Evolutionary conservation across 2,329 filamentous ascomycete species (phyloP).

Genomic region (Cladorrhinum sp.): DNA sequence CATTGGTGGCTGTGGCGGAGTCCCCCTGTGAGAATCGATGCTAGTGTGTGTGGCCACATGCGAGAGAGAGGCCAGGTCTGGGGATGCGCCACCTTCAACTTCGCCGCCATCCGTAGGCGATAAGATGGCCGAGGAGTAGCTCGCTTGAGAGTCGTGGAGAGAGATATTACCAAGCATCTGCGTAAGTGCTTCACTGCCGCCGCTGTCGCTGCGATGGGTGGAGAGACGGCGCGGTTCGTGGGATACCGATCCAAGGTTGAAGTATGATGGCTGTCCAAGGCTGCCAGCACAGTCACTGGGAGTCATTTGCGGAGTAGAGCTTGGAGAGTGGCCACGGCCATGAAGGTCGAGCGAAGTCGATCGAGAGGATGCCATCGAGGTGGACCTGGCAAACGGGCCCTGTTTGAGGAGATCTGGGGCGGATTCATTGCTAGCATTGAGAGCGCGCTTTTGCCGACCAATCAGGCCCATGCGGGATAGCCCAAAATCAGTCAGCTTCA

Average conservation of each 20-base stretch:
- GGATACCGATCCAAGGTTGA: constrained; percentile 61
- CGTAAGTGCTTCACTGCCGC: constrained; percentile 79
- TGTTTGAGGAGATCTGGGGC: constrained; percentile 90
- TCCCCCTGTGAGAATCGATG: constrained; percentile 52
- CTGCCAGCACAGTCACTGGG: constrained; percentile 65
- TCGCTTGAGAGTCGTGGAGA: constrained; percentile 58
- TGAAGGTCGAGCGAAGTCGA: constrained; percentile 93
- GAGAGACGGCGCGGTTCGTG: constrained; percentile 68
- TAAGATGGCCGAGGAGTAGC: constrained; percentile 44
- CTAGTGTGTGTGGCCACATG: constrained; percentile 40
- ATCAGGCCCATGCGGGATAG: constrained; percentile 96
- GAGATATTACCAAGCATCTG: constrained; percentile 80
- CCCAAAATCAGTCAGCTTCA: constrained; percentile 97
- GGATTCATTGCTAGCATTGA: constrained; percentile 75
- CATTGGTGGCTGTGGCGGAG: constrained; percentile 65
- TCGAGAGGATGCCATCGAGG: constrained; percentile 83
- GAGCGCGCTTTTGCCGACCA: constrained; percentile 89
- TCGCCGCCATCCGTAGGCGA: constrained; percentile 74
- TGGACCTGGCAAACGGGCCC: constrained; percentile 81
- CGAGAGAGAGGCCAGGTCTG: constrained; percentile 69
- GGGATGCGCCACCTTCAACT: constrained; percentile 69
- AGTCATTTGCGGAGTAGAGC: constrained; percentile 80
- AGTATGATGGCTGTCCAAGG: constrained; percentile 87
- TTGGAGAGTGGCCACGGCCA: constrained; percentile 67
- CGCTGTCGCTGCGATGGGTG: constrained; percentile 85